Base-by-base conservation (phyloP, 2,329 filamentous ascomycete species). In the Neonectria faginata region DNA sequence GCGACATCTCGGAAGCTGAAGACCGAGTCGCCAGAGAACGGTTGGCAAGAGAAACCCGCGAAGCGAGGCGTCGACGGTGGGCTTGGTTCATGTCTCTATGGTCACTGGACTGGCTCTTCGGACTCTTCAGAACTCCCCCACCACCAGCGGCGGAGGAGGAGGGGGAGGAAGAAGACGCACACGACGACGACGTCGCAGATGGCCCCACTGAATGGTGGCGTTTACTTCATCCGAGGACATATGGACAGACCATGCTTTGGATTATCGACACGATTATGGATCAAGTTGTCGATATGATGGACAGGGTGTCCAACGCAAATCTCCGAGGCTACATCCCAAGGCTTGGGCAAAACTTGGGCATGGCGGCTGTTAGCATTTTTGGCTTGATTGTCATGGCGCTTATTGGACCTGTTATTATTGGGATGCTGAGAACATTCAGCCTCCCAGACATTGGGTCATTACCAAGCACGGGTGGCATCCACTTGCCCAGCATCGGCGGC, bases 141-240 rank as follows among this genome's bases (percentile, higher is more conserved):
- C 48, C 25, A 25, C 25, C 25, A 25, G 25, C 5, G 25, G 25
- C 2, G n/a, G 27, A 16, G 31, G 36, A n/a, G 64, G 67, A 33
- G 5, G 51, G 64, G 1, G 54, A 62, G 0, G 61, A 69, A 3
- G 58, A 51, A 9, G 47, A 65, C 16, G 20, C 65, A 14, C 67
- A 61, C 16, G 6, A 59, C 67, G 22, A 25, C 7, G 65, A 60
- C 5, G 58, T 59, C 16, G 12, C 11, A 14, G 6, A 5, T 3
- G 64, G 50, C 3, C 64, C 62, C 12, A 54, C 60, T 20, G 61
- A 73, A 36, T 75, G 74, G 68, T 69, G 70, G 66, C 69, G 70
- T 18, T 63, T 79, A 3, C 52, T 78, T 4, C 72, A 78, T 29
- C 78, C 78, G 0, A 67, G 72, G 60, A 78, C 75, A 5, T 79